These are phyloP conservation scores for Solanum etuberosum DNA, from an alignment of 257 asterid species.

Conservation along the genomic window DNA sequence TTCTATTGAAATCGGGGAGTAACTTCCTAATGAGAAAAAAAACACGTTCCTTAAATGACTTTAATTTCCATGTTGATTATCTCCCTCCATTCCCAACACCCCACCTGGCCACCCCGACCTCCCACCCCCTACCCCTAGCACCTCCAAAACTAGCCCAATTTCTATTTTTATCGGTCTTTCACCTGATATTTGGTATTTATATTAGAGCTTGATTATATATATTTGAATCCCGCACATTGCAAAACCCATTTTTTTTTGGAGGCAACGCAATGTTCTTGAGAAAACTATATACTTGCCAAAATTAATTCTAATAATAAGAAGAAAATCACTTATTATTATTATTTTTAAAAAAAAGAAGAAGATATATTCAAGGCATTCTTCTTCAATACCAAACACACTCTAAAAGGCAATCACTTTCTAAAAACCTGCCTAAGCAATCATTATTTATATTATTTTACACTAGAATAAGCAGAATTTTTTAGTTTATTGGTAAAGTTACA, in stretches of 20 bases:
- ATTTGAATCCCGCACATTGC: background rate
- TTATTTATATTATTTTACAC: background rate
- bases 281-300: background rate
- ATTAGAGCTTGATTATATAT: background rate
- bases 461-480: background rate
- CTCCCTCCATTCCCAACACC: background rate
- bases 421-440: background rate
- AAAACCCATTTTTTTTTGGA: too few relatives aligned
- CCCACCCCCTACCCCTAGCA: background rate
- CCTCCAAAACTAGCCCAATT: background rate
- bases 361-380: background rate
- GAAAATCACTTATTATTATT: background rate
- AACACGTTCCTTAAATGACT: background rate
- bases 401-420: background rate
- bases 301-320: background rate
- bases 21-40: background rate
- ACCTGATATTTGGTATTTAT: fast-evolving
- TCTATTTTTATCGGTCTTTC: background rate
- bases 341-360: fast-evolving
- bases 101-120: background rate
- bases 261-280: background rate
- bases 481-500: background rate
- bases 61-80: background rate
- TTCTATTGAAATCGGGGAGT: background rate
- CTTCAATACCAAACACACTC: background rate